phyloP scores from a whole-genome alignment of 345 rosid genomes.

The Brassica nigra region DNA sequence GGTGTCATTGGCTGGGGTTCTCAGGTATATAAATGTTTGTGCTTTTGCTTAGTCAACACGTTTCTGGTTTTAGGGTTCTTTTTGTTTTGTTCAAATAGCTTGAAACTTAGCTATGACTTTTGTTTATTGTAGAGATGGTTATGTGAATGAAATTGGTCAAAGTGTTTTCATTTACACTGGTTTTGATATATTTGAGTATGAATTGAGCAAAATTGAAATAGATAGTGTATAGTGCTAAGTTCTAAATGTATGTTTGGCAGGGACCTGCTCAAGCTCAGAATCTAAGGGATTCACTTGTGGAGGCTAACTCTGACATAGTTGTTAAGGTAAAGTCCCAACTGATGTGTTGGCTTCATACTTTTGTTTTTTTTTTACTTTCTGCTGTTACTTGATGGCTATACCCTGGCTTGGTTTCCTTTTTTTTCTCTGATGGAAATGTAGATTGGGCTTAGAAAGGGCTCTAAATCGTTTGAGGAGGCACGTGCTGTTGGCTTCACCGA shows the following conservation, averaged over 20 bases:
- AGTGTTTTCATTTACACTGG: background rate
- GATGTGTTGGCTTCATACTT: background rate
- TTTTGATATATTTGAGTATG: conserved; percentile 4
- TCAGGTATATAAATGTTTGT: conserved; percentile 48
- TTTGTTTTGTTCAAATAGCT: background rate
- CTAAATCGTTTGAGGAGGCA: conserved; percentile 83
- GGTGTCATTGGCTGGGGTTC: conserved; percentile 98
- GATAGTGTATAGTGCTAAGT: background rate
- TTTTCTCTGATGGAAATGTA: conserved; percentile 8
- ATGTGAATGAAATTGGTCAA: background rate
- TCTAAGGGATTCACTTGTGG: conserved; percentile 86
- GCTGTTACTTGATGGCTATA: background rate
- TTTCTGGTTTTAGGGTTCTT: background rate
- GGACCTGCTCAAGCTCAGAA: conserved; percentile 98
- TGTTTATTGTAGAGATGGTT: background rate
- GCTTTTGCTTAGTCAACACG: background rate
- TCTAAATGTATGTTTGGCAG: conserved; percentile 31
- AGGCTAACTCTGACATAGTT: conserved; percentile 72
- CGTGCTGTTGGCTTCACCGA: conserved; percentile 87
- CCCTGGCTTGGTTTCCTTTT: conserved; percentile 15
- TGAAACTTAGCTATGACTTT: background rate
- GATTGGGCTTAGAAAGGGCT: conserved; percentile 93
- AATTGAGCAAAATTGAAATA: conserved; percentile 2
- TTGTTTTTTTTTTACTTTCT: background rate
- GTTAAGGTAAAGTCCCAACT: conserved; percentile 59